Base-by-base conservation (phyloP, 148 eudicot genomes). In the Rhododendron williamsianum region DNA sequence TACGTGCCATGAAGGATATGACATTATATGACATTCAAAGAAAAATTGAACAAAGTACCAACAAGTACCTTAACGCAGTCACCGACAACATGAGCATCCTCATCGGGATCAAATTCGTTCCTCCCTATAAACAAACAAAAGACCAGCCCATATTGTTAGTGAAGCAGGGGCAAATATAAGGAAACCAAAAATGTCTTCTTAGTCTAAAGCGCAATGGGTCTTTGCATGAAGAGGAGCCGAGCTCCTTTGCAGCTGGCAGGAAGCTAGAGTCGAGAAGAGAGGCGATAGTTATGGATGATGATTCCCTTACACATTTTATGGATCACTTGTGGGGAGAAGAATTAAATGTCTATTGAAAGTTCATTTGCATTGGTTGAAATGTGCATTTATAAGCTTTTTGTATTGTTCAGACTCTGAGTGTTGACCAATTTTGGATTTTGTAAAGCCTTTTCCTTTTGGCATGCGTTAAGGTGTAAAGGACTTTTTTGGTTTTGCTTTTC, bases 51-150 rank as follows among this genome's bases (percentile, higher is more conserved):
- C 13, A 71, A 33, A 80, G 72, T 86, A 91, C 98, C 98, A 56
- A 82, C 98, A 56, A 82, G 65, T 88, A 93, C 99, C 99, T 97
- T 97, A 77, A 97, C 94, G 87, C 99, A 97, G 90, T 97, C 99
- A 86, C 98, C 99, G 71, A 97, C 87, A 86, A 97, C 95, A 92
- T 97, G 99, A 81, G 98, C 98, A 92, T 97, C 99, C 93, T 97
- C 99, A 76, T 93, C 93, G 11, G 95, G 90, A 86, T 88, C 89
- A 88, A 97, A 97, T 89, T 97, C 99, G 73, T 87, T 94, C 88
- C 91, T 95, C 56, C 99, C 99, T 97, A 73, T 81, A 96, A 88
- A 71, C 74, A 86, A 87, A 58, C 21, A 71, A 81, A 71, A 27
- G 33, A 36, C 49, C 72, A 81, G 72, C 49, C 83, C 25, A 38